Conservation (phyloP, 192 early-diverging fungal species). For the Coemansia sp. region DNA sequence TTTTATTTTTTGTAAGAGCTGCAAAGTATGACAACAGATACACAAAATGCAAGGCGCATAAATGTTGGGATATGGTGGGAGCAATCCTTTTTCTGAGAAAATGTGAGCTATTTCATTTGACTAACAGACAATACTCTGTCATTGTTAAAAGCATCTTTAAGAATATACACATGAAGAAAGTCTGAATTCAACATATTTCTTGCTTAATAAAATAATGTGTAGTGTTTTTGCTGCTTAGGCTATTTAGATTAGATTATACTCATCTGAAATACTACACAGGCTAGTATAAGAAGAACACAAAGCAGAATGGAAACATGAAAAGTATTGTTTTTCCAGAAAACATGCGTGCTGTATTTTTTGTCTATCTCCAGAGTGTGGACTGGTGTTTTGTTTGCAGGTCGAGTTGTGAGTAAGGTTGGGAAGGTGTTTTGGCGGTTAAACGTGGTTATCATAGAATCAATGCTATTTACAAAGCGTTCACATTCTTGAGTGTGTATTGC, state of each 20-base stretch:
- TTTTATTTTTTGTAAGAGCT: too few relatives aligned
- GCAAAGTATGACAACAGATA: too few relatives aligned
- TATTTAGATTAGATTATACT: neutral
- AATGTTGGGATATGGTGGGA: too few relatives aligned
- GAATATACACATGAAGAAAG: too few relatives aligned
- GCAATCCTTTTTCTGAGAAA: too few relatives aligned
- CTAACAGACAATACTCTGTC: too few relatives aligned
- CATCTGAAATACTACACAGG: neutral
- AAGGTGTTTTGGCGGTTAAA: neutral
- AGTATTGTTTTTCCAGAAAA: neutral
- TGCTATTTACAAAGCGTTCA: conserved; percentile 16
- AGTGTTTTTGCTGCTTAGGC: too few relatives aligned
- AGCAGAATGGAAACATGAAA: neutral
- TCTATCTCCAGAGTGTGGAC: neutral
- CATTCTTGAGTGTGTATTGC: conserved; percentile 32
- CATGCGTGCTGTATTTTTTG: neutral
- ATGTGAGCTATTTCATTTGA: too few relatives aligned
- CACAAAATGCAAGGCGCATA: too few relatives aligned
- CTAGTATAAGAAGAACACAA: neutral
- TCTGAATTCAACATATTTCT: too few relatives aligned
- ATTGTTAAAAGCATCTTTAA: too few relatives aligned
- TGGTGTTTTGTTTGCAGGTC: neutral
- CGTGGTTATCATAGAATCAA: conserved; percentile 34
- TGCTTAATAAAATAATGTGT: too few relatives aligned
- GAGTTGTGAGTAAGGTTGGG: neutral